Evolutionary conservation across 805 yeast genomes (phyloP), one percentile per base, ranked within the genome.

Genomic region (Spathaspora boniae): DNA sequence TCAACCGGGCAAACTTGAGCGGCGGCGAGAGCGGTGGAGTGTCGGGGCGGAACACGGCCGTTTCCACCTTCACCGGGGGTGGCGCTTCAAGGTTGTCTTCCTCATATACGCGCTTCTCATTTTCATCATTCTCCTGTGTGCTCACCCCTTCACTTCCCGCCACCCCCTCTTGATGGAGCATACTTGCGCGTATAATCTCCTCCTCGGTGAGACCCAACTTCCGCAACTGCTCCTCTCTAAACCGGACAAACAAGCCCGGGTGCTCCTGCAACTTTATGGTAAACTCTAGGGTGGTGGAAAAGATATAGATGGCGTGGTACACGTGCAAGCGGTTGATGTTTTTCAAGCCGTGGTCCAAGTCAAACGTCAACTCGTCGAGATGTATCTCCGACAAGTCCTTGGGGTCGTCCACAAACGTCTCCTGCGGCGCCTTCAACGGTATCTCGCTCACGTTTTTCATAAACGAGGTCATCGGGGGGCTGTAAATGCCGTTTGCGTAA

Each of bases 371-470:
- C 25, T 65, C 71, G 18, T 53, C 54, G 14, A 59, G 37, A 23
- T 46, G 41, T 15, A 64, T 59, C 30, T 63, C 71, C 4, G 54
- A 62, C 5, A 62, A 43, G 28, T 51, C 44, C 17, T 33, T 38
- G 2, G 72, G 72, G 19, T 56, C 69, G 45, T 67, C 72, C 24
- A 55, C 61, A 48, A 67, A 66, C 12, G 72, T 65, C 43, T 64
- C 66, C 31, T 51, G 58, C 4, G 59, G 53, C 15, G 54, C 53
- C 37, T 65, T 65, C 40, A 66, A 55, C 30, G 65, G 68, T 17
- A 66, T 50, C 20, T 65, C 71, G 14, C 39, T 37, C 18, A 37
- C 27, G 33, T 41, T 38, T 18, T 29, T 30, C 6, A 34, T 32
- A 30, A 9, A 29, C 4, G 36, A n/a, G 27, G 33, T 34, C 26